phyloP scores from a whole-genome alignment of 2,329 filamentous ascomycete species.

The Sporothrix schenckii region DNA sequence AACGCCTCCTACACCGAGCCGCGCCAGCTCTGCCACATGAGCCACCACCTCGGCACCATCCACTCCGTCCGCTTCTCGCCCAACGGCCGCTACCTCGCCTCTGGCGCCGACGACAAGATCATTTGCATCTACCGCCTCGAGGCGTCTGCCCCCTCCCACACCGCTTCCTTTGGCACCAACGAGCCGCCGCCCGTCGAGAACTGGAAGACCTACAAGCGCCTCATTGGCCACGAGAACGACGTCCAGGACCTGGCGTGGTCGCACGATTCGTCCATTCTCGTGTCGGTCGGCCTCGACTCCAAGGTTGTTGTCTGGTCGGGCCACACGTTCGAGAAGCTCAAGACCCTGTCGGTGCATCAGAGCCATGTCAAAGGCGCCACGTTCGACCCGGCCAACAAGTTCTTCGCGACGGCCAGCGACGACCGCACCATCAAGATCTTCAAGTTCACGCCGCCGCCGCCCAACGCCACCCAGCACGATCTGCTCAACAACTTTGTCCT shows the following conservation, averaged over 20 bases:
- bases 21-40: conserved; percentile 95
- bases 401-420: conserved; percentile 97
- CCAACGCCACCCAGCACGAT: conserved; percentile 91
- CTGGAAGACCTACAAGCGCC: conserved; percentile 90
- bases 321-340: conserved; percentile 96
- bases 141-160: conserved; percentile 73
- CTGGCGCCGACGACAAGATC: conserved; percentile 97
- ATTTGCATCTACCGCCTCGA: conserved; percentile 96
- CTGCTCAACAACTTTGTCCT: conserved; percentile 96
- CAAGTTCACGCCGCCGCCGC: conserved; percentile 85
- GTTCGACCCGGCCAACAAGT: conserved; percentile 98
- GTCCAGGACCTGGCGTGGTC: conserved; percentile 98
- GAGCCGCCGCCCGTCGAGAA: conserved; percentile 94
- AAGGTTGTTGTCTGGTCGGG: conserved; percentile 99
- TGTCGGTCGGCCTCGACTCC: conserved; percentile 94
- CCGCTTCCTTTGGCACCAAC: conserved; percentile 82
- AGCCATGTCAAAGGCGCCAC: conserved; percentile 99
- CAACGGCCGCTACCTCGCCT: conserved; percentile 92
- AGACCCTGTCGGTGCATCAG: conserved; percentile 88
- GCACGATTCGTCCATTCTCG: conserved; percentile 89
- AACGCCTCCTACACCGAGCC: conserved; percentile 73
- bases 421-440: conserved; percentile 97
- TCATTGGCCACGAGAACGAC: conserved; percentile 98
- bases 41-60: conserved; percentile 96
- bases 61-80: conserved; percentile 96